Conservation (phyloP, 1,284 basidiomycete genomes). For the Trametes hirsuta region DNA sequence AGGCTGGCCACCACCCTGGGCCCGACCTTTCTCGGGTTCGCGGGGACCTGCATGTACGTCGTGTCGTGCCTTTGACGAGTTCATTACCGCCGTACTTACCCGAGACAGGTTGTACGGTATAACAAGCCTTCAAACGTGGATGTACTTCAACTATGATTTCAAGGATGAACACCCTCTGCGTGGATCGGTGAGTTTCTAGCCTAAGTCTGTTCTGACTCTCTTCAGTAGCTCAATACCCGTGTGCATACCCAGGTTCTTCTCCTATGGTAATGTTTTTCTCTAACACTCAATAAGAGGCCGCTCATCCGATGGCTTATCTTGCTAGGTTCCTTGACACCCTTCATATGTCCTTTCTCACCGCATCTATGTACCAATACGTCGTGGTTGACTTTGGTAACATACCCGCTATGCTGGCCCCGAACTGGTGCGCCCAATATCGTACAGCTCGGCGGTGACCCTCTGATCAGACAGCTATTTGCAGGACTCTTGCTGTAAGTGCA, state of each 20-base stretch:
- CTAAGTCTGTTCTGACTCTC: not conserved
- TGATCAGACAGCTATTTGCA: not conserved
- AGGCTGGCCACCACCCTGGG: conserved; percentile 10
- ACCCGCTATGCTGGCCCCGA: not conserved
- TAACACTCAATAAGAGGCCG: not conserved
- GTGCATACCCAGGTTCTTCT: not conserved
- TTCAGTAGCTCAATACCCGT: no score
- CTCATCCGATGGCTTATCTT: no score
- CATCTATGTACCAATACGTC: conserved; percentile 11
- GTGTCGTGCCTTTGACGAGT: not conserved
- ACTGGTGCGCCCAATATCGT: conserved; percentile 1
- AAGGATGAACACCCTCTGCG: conserved; percentile 1
- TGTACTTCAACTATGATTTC: conserved; percentile 12
- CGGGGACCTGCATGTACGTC: conserved; percentile 11
- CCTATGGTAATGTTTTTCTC: conserved; percentile 3
- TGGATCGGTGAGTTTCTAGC: not conserved
- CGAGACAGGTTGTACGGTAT: conserved; percentile 11
- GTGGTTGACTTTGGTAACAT: conserved; percentile 9
- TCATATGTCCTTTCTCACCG: conserved; percentile 6
- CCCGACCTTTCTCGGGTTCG: conserved; percentile 5
- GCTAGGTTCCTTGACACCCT: conserved; percentile 11
- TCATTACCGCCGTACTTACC: not conserved
- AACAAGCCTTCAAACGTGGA: conserved; percentile 17
- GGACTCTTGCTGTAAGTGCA: conserved; percentile 1
- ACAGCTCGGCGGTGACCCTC: not conserved